Conservation (phyloP, 805 yeast genomes). For the Cyberlindnera japonica region DNA sequence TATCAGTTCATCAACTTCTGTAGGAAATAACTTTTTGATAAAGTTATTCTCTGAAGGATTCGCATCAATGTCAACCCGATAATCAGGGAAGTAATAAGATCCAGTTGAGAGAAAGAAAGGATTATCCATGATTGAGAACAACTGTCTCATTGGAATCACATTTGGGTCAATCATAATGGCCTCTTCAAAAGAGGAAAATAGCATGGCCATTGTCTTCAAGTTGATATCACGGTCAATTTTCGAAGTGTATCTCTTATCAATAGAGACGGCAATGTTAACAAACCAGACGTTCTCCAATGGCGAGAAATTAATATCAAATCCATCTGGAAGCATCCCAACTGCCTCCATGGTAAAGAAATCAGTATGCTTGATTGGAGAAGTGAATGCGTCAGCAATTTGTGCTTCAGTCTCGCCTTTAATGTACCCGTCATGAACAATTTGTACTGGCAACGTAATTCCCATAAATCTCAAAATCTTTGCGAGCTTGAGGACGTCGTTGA, state of each 20-base stretch:
- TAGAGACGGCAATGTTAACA: slow-evolving; percentile 20
- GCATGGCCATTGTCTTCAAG: slow-evolving; percentile 48
- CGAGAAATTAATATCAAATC: slow-evolving; percentile 14
- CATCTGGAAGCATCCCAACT: slow-evolving; percentile 6
- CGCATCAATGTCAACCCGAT: slow-evolving; percentile 4
- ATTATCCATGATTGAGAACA: slow-evolving; percentile 33
- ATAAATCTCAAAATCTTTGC: slow-evolving; percentile 41
- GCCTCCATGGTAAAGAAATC: slow-evolving; percentile 7
- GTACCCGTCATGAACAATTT: slow-evolving; percentile 38
- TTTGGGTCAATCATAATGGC: slow-evolving; percentile 53
- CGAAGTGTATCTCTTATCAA: slow-evolving; percentile 7
- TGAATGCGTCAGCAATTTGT: slow-evolving; percentile 7
- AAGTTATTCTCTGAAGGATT: slow-evolving; percentile 4
- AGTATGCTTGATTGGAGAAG: slow-evolving; percentile 3
- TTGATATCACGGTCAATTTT: slow-evolving; percentile 30
- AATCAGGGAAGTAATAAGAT: slow-evolving; percentile 44
- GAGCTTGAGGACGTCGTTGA: slow-evolving; percentile 40
- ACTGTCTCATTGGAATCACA: slow-evolving; percentile 39
- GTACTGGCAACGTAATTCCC: slow-evolving; percentile 36
- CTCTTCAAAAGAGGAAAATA: slow-evolving; percentile 53
- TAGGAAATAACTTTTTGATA: slow-evolving; percentile 14
- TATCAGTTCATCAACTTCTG: slow-evolving; percentile 14
- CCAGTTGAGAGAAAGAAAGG: slow-evolving; percentile 32
- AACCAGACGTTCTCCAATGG: slow-evolving; percentile 31
- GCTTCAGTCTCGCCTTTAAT: slow-evolving; percentile 22